These are phyloP conservation scores for Aureobasidium sp. DNA, from an alignment of 2,329 filamentous ascomycete species.

Conservation along the genomic window DNA sequence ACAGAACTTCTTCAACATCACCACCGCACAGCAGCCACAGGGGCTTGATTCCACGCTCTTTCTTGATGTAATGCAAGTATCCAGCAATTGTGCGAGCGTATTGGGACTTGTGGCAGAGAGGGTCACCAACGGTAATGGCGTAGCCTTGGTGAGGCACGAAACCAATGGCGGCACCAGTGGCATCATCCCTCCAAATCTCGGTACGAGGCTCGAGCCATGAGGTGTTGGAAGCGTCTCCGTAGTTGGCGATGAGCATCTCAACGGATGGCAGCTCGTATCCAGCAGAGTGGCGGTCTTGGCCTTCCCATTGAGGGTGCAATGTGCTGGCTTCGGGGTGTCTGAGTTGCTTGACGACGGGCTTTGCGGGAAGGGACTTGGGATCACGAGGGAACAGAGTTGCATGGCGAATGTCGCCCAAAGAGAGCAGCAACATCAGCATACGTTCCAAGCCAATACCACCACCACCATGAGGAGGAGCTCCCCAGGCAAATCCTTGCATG, in stretches of 20 bases:
- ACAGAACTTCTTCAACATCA: slow-evolving; percentile 72
- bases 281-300: slow-evolving; percentile 41
- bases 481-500: slow-evolving; percentile 78
- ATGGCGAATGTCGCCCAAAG: slow-evolving; percentile 81
- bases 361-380: slow-evolving; percentile 73
- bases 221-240: slow-evolving; percentile 88
- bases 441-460: slow-evolving; percentile 86
- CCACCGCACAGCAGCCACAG: slow-evolving; percentile 82
- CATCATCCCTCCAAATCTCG: slow-evolving; percentile 72
- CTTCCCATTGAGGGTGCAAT: slow-evolving; percentile 56
- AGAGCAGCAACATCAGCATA: slow-evolving; percentile 75
- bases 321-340: slow-evolving; percentile 85
- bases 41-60: slow-evolving; percentile 64
- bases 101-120: slow-evolving; percentile 72
- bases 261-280: slow-evolving; percentile 58
- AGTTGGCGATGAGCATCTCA: slow-evolving; percentile 87
- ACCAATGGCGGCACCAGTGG: slow-evolving; percentile 74
- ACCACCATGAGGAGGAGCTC: slow-evolving; percentile 80
- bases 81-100: slow-evolving; percentile 63
- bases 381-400: slow-evolving; percentile 83
- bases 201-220: slow-evolving; percentile 89
- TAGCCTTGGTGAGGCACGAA: slow-evolving; percentile 72
- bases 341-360: slow-evolving; percentile 54
- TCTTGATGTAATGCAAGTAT: slow-evolving; percentile 68
- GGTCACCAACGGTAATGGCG: slow-evolving; percentile 79